Evolutionary conservation across 2,329 filamentous ascomycete species (phyloP), one percentile per base, ranked within the genome.

Genomic region (Fusarium lyarnte): DNA sequence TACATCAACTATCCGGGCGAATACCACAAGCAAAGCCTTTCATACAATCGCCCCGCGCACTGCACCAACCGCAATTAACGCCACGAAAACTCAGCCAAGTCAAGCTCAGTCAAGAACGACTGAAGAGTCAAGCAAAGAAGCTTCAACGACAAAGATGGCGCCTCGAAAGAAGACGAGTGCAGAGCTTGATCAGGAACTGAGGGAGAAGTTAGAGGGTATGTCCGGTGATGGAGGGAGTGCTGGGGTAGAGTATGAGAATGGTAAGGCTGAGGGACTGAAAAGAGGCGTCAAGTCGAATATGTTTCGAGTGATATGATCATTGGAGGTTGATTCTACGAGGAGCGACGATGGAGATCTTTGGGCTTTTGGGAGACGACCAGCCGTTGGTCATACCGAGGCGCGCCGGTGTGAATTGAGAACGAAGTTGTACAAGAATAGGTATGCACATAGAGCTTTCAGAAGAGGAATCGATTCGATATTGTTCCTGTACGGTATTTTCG

Each of bases 181-280:
- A 0, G 85, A 94, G 74, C 79, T 89, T 3, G 93, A 95, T 76
- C 88, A 89, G 68, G 92, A 94, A 73, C 79, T 95, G 29, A 85
- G 86, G 43, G 79, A 86, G 66, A 92, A 90, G 68, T 85, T 95
- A 75, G 90, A 92, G 73, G 88, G 86, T 16, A 83, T 91, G 35
- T 86, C 91, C 0, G 92, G 93, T 2, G 92, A 91, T 45, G 92
- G 92, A 8, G 92, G 93, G 13, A 88, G 87, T 31, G 85, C 91
- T 6, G 93, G 92, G 2, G 83, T 95, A 8, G 92, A 94, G 79
- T 91, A 93, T 67, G 93, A 95, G 79, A 87, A 93, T 74, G 93
- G 93, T 0, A 87, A 91, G 78, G 89, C 93, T 0, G 89, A 89
- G 10, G 85, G 90, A 0, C 91, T 95, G 87, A 94, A 94, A 82